These are phyloP conservation scores for Byssothecium circinans DNA, from an alignment of 2,329 filamentous ascomycete genomes.

Conservation along the genomic window DNA sequence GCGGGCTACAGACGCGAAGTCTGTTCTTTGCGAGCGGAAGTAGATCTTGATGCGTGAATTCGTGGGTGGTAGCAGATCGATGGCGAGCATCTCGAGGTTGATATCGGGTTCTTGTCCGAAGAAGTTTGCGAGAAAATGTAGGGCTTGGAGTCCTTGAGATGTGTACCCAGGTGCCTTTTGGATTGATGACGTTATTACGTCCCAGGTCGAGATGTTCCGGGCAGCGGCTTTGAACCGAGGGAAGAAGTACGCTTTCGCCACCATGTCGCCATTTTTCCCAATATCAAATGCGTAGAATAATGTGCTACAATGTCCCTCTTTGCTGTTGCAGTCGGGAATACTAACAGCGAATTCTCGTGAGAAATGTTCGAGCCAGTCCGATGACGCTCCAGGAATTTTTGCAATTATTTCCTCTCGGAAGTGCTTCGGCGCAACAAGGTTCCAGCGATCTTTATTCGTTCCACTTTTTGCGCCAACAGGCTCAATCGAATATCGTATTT, in stretches of 20 bases:
- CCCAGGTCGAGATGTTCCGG: not conserved
- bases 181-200: not conserved
- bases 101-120: not conserved
- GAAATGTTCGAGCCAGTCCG: constrained; percentile 1
- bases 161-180: not conserved
- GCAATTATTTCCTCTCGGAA: not conserved
- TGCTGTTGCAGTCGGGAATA: not conserved
- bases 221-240: not conserved
- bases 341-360: not conserved
- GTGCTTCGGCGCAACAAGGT: not conserved
- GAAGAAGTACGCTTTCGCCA: constrained; percentile 1
- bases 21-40: not conserved
- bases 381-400: not conserved
- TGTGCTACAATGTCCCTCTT: not conserved
- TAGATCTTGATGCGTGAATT: constrained; percentile 1
- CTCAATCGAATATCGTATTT: constrained; percentile 1
- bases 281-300: constrained; percentile 2
- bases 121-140: not conserved
- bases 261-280: not conserved
- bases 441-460: not conserved
- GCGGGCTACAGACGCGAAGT: not conserved
- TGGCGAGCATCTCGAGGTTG: not conserved
- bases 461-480: not conserved
- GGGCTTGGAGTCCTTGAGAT: not conserved
- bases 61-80: not conserved